Evolutionary conservation across 768 basidiomycete genomes (phyloP), one percentile per base, ranked within the genome.

Genomic region (Mycena amicta): DNA sequence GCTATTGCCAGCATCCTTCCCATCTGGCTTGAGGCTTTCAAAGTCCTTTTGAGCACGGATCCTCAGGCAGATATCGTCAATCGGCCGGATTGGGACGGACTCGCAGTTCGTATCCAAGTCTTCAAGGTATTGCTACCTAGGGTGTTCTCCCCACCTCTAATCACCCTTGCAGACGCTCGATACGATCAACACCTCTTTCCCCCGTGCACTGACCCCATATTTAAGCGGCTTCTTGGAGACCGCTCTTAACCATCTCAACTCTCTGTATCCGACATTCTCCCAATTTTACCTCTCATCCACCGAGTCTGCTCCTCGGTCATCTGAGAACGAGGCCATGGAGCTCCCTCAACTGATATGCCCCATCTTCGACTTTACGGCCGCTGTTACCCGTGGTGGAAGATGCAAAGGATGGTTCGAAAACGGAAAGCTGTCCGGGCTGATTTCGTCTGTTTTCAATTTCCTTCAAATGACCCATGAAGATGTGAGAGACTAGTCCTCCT

Each of bases 11-110:
- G 85, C 43, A 86, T 98, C 40, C 83, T 96, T 5, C 93, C 95
- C 1, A 80, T 87, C 16, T 99, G 97, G 97, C 74, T 98, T n/a
- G 88, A 90, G 33, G 92, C 92, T 0, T 94, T 98, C 78, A 86
- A 85, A 61, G 84, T 86, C 16, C 78, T 98, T 15, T 77, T 98
- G 23, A 79, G 75, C 51, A 71, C 83, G 22, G 86, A 92, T 68
- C 83, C 89, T 0, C 73, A 78, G 22, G 72, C 75, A 52, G 94
- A 95, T 67, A 77, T 90, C 3, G 68, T 78, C 16, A 79, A 79
- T 47, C 75, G 77, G 4, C 70, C 77, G 22, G 83, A 84, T 51
- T 98, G 95, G 95, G 93, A 96, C 70, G 84, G 83, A 5, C 72
- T 99, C 8, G 77, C 87, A 5, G 79, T 98, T 53, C 81, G 90